Base-by-base conservation (phyloP, 2,329 filamentous ascomycete species). In the Emmonsiellopsis sp. region DNA sequence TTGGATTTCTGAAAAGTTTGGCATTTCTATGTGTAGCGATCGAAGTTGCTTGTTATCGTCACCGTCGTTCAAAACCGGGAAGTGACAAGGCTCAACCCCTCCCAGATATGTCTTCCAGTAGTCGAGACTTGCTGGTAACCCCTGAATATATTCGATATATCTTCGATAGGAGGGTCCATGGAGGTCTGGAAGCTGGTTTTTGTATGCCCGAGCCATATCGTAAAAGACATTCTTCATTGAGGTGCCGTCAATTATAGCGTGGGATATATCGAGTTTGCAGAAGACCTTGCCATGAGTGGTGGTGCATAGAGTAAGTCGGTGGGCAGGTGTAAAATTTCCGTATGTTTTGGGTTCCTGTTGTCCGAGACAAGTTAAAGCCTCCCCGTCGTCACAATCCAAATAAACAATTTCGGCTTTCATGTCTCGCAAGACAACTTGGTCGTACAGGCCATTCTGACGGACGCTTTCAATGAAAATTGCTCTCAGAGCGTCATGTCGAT, bases 231-330 rank as follows among this genome's bases (percentile, higher is more conserved):
- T 70, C 1, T 67, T 63, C 26, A 73, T 67, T 0, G 73, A 75
- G 13, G 64, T 67, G 0, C 73, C 74, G 57, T 76, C 74, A 54
- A 67, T 70, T 52, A 76, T 70, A 9, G 68, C 69, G 56, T 76
- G 73, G 55, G 68, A 75, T 44, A 76, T 66, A 45, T 76, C 73
- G 6, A 76, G 59, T 49, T 70, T 71, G 35, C 67, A 64, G 57
- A 67, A 67, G 0, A 72, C 57, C 43, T 55, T 55, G 10, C 55
- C 58, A 1, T 54, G 47, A 16, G 56, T 61, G 16, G 66, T 67
- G 57, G 65, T 65, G 53, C 64, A 69, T 20, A 73, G 61, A 0
- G 64, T 68, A 20, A 72, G 57, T 16, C 63, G 65, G 55, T 75
- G 67, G 1, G 72, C 66, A 5, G 70, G 62, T 40, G 66, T 52